Base-by-base conservation (phyloP, 2,329 filamentous ascomycete genomes). In the Penicillium sp. region DNA sequence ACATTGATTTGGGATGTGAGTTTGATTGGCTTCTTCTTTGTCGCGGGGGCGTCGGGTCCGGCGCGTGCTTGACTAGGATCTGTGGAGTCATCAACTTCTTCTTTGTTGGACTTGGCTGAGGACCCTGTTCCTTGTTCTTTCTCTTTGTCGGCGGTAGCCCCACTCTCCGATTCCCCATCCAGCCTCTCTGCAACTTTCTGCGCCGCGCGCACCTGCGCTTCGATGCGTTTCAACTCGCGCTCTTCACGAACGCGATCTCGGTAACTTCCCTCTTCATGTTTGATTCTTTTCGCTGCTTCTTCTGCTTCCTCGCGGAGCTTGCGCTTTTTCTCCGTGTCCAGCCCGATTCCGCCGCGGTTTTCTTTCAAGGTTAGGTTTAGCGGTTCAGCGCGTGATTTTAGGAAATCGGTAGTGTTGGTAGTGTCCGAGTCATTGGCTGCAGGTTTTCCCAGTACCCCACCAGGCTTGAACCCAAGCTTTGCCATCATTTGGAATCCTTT, bases 401-500 rank as follows among this genome's bases (percentile, higher is more conserved):
- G 21, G 41, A 65, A 65, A 62, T 53, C 31, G 10, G 38, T 8
- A 15, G 23, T 19, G 25, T 54, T 53, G 16, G 34, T 19, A 15
- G 23, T 19, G 21, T 52, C 55, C 7, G 46, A 44, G n/a, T 52
- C 46, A 10, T 41, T n/a, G 70, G 60, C 27, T 76, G 76, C 51
- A n/a, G 80, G 78, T 65, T 83, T 85, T 1, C 94, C 94, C 3
- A 97, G 79, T 0, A 86, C 82, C 36, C 85, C 86, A 25, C 92
- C 92, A 21, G 84, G 80, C 57, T 86, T 88, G 78, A 95, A 99
- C 0, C 94, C 94, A 82, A 99, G 90, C 75, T 91, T 93, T 23
- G 91, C 88, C 92, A 99, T 96, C 91, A 99, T 97, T 63, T 90
- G 86, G 60, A 95, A 85, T 1, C 93, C 94, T 71, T 97, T 97